phyloP scores from a whole-genome alignment of 73 alveolate genomes.

The Diophrys appendiculata region DNA sequence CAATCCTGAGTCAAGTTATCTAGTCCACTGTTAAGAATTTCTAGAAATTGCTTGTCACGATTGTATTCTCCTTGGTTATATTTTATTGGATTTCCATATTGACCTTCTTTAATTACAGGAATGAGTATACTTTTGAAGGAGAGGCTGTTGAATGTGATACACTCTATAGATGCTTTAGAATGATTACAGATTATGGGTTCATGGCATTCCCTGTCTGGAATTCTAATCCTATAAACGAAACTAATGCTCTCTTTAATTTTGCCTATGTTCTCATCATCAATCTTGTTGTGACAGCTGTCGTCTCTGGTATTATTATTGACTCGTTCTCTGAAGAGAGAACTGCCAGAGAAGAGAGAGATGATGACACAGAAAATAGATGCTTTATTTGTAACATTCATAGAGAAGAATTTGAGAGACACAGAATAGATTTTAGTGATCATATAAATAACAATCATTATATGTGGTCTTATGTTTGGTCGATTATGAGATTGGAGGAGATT shows the following conservation, averaged over 20 bases:
- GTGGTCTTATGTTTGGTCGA: slow-evolving; percentile 3
- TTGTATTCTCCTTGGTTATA: background rate
- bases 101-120: background rate
- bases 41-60: background rate
- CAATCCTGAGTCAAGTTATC: background rate
- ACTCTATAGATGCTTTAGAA: background rate
- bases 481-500: background rate
- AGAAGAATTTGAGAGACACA: slow-evolving; percentile 2
- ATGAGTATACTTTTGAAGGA: background rate
- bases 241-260: background rate
- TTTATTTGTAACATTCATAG: slow-evolving; percentile 1
- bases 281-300: slow-evolving; percentile 2
- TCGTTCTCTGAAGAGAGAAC: slow-evolving; percentile 7
- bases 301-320: slow-evolving; percentile 5
- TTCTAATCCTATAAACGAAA: background rate
- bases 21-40: background rate
- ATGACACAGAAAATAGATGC: slow-evolving; percentile 3
- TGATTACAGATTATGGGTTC: slow-evolving; percentile 1
- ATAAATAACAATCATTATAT: background rate
- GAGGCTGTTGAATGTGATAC: background rate
- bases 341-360: background rate
- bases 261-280: background rate
- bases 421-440: background rate
- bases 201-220: slow-evolving; percentile 4
- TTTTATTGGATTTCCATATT: background rate